Conservation (phyloP, 371 early-diverging fungal genomes). For the Syncephalastrum sp. region DNA sequence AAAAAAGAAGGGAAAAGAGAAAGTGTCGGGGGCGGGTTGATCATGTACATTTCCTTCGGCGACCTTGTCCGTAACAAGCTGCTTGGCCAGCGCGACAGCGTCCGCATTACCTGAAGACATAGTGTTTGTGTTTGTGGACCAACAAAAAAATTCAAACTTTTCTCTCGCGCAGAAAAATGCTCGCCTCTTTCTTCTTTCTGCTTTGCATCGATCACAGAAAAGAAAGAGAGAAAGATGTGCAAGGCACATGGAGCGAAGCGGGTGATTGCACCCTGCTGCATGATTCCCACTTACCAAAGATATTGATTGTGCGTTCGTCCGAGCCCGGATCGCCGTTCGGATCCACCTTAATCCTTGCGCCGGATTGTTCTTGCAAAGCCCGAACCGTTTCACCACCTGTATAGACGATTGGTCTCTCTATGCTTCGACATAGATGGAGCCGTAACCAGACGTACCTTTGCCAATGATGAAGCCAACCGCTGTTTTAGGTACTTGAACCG, state of each 20-base stretch:
- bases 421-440: background rate
- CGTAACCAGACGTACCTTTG: slow-evolving; percentile 40
- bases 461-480: slow-evolving; percentile 83
- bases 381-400: slow-evolving; percentile 87
- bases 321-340: slow-evolving; percentile 45
- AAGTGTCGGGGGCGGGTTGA: slow-evolving; percentile 1
- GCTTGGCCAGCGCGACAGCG: slow-evolving; percentile 54
- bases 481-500: slow-evolving; percentile 67
- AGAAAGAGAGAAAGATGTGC: background rate
- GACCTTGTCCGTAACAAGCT: slow-evolving; percentile 59
- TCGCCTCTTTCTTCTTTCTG: too few species aligned
- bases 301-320: slow-evolving; percentile 37
- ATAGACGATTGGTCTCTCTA: background rate
- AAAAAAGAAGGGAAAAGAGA: slow-evolving; percentile 11
- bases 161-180: too few species aligned
- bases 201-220: background rate
- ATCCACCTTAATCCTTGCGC: slow-evolving; percentile 80
- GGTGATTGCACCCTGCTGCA: slow-evolving; percentile 1
- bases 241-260: background rate
- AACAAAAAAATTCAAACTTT: too few species aligned
- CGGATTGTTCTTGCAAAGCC: slow-evolving; percentile 76
- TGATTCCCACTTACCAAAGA: slow-evolving; percentile 29
- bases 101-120: slow-evolving; percentile 43
- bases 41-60: slow-evolving; percentile 44
- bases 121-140: slow-evolving; percentile 19